Percentiles rank a stretch among this genome's conserved stretches.
Evolutionary conservation across 2,329 filamentous ascomycete genomes (phyloP).

Genomic region (Aspergillus transmontanensis): DNA sequence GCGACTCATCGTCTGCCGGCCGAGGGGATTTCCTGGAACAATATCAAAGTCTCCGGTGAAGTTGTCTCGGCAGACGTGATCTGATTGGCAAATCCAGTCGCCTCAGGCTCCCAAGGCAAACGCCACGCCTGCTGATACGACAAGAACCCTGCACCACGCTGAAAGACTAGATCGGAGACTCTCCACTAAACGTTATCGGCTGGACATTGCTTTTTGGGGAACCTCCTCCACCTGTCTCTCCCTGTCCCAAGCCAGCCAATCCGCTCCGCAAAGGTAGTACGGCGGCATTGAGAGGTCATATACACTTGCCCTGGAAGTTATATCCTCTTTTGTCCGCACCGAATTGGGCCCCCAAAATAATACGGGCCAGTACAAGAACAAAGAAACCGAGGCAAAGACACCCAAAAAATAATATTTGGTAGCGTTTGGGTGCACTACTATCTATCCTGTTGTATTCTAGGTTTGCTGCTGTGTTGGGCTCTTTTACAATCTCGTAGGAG

Average conservation of each 20-base stretch:
- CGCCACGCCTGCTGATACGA: constrained; percentile 24
- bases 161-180: constrained; percentile 20
- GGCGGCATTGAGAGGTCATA: constrained; percentile 15
- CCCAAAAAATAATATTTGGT: neutral
- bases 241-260: constrained; percentile 11
- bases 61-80: constrained; percentile 10
- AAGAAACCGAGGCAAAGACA: neutral
- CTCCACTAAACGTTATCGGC: constrained; percentile 27
- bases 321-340: constrained; percentile 10
- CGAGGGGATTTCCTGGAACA: constrained; percentile 6
- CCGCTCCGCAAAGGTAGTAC: constrained; percentile 12
- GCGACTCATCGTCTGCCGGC: constrained; percentile 11
- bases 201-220: constrained; percentile 13
- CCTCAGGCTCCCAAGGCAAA: constrained; percentile 19
- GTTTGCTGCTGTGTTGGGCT: constrained; percentile 9
- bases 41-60: constrained; percentile 7
- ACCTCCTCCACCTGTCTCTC: constrained; percentile 11
- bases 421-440: neutral
- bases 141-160: constrained; percentile 25
- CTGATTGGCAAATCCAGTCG: constrained; percentile 23
- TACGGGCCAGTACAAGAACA: constrained; percentile 10
- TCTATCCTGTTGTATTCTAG: constrained; percentile 9
- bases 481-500: constrained; percentile 13
- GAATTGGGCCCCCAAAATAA: constrained; percentile 15
- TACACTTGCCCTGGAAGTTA: constrained; percentile 7